phyloP scores from a whole-genome alignment of 208 protist genomes.

The Eutreptiella sp. region DNA sequence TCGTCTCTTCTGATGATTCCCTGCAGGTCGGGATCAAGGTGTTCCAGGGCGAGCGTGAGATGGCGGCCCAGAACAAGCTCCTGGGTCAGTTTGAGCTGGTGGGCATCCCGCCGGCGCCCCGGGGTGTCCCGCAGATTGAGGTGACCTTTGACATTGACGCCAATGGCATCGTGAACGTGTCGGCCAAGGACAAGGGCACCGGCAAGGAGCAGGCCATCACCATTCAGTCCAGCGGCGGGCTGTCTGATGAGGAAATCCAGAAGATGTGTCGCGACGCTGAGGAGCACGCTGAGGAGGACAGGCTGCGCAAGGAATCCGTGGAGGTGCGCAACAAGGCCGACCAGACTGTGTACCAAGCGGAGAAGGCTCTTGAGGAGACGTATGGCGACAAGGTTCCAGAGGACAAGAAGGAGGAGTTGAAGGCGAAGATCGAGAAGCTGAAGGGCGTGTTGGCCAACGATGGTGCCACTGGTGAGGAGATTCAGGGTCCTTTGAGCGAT shows the following conservation, averaged over 20 bases:
- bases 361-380: constrained; percentile 64
- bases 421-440: constrained; percentile 45
- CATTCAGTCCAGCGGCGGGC: constrained; percentile 72
- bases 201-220: constrained; percentile 90
- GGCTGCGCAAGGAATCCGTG: constrained; percentile 55
- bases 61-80: constrained; percentile 84
- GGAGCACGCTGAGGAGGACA: constrained; percentile 63
- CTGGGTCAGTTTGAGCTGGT: constrained; percentile 87
- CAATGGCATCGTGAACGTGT: constrained; percentile 94
- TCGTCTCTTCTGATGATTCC: no score
- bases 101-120: constrained; percentile 76
- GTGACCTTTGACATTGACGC: constrained; percentile 95
- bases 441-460: constrained; percentile 58
- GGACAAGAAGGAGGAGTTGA: constrained; percentile 58
- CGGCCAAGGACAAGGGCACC: constrained; percentile 87
- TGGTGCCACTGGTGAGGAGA: constrained; percentile 57
- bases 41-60: constrained; percentile 86
- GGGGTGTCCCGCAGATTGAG: constrained; percentile 91
- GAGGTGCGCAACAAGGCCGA: constrained; percentile 77
- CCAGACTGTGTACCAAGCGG: constrained; percentile 49
- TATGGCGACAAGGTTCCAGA: constrained; percentile 75
- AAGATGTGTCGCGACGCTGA: constrained; percentile 73
- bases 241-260: constrained; percentile 71
- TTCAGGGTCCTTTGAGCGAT: no score
- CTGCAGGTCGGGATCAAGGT: constrained; percentile 85